A percentile compares a stretch with the other conserved stretches of the same genome.
Evolutionary conservation across 2,329 filamentous ascomycete genomes (phyloP).

Genomic region (Colletotrichum sp.): DNA sequence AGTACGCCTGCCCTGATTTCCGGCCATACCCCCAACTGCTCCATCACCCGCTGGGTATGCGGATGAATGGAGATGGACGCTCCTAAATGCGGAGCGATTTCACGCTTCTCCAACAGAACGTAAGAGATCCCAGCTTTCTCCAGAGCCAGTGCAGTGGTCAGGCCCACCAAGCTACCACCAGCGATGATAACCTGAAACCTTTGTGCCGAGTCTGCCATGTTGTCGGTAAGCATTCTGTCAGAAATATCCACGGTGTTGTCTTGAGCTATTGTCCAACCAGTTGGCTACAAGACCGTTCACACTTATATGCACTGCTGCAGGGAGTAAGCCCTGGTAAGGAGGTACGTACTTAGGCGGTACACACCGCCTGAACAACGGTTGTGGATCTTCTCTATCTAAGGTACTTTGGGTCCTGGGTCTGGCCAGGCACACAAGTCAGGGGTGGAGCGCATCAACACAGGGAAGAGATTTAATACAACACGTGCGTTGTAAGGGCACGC

Average conservation of each 20-base stretch:
- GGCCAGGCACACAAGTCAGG: not conserved
- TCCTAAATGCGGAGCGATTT: not conserved
- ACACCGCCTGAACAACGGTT: not conserved
- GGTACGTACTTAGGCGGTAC: not conserved
- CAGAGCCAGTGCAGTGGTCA: not conserved
- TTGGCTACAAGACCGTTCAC: not conserved
- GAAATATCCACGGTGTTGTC: not conserved
- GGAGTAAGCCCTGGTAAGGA: not conserved
- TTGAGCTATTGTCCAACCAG: not conserved
- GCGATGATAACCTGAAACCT: not conserved
- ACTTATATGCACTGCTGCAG: not conserved
- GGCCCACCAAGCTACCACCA: not conserved
- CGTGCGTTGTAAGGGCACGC: not conserved
- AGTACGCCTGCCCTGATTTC: not conserved
- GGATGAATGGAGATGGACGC: not conserved
- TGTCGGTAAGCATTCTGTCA: not conserved
- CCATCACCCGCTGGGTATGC: not conserved
- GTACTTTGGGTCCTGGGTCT: not conserved
- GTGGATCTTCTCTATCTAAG: not conserved
- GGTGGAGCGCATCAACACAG: not conserved
- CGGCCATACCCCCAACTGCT: not conserved
- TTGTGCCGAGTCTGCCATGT: not conserved
- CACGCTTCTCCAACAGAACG: not conserved
- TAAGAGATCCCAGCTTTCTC: not conserved
- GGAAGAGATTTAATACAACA: not conserved